Evolutionary conservation across 805 yeast species (phyloP).

Genomic region (Zygosaccharomyces rouxii): DNA sequence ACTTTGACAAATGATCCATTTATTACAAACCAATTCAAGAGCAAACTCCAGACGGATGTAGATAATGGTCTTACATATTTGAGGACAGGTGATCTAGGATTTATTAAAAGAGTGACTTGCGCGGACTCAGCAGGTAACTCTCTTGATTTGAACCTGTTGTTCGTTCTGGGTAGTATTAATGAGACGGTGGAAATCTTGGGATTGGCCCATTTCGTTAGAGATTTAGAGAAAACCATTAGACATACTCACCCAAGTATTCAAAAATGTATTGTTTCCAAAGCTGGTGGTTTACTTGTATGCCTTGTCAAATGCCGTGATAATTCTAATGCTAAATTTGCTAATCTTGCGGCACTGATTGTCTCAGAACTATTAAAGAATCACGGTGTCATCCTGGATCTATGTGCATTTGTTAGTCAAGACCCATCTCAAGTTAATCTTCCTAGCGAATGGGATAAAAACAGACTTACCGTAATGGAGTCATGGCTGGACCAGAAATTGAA

Average conservation of each 20-base stretch:
- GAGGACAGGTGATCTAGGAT: conserved; percentile 93
- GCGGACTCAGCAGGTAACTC: conserved; percentile 38
- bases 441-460: conserved; percentile 75
- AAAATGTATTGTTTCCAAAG: conserved; percentile 65
- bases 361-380: conserved; percentile 75
- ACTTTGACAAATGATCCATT: conserved; percentile 50
- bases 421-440: conserved; percentile 40
- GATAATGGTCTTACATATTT: conserved; percentile 61
- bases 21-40: conserved; percentile 52
- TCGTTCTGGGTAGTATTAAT: conserved; percentile 76
- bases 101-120: conserved; percentile 67
- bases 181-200: conserved; percentile 92
- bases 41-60: conserved; percentile 56
- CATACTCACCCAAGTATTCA: conserved; percentile 43
- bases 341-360: conserved; percentile 78
- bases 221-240: conserved; percentile 69
- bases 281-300: conserved; percentile 73
- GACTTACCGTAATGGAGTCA: conserved; percentile 56
- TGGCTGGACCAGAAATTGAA: conserved; percentile 51
- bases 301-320: conserved; percentile 60
- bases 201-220: conserved; percentile 82
- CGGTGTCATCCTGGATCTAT: conserved; percentile 76
- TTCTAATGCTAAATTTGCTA: conserved; percentile 47
- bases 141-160: conserved; percentile 64
- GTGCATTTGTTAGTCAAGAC: conserved; percentile 67